Evolutionary conservation across 805 yeast genomes (phyloP).

Genomic region (Candida coleopterorum): DNA sequence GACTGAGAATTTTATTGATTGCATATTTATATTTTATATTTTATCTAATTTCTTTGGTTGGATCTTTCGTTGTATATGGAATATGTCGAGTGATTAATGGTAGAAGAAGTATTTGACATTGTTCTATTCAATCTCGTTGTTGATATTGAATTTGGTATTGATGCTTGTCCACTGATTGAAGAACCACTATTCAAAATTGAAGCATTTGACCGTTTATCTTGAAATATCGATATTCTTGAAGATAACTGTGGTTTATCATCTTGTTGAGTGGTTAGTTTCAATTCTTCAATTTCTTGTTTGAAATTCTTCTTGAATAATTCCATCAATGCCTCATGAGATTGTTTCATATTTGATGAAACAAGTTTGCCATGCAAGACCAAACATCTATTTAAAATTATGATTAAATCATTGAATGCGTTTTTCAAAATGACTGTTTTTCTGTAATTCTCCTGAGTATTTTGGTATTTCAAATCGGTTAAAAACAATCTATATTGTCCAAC

Average conservation of each 20-base stretch:
- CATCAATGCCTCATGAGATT: constrained; percentile 64
- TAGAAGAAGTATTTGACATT: constrained; percentile 1
- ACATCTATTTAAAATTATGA: constrained; percentile 60
- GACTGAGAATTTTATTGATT: too few species aligned
- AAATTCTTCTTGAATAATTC: constrained; percentile 65
- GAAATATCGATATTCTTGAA: constrained; percentile 5
- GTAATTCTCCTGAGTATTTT: constrained; percentile 27
- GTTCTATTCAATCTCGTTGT: constrained; percentile 2
- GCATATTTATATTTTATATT: too few species aligned
- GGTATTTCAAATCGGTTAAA: constrained; percentile 39
- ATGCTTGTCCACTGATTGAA: neutral
- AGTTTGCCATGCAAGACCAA: constrained; percentile 64
- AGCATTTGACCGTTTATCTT: constrained; percentile 5
- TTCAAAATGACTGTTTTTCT: constrained; percentile 32
- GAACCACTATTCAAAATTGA: neutral
- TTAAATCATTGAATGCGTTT: constrained; percentile 62
- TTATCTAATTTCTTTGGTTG: too few species aligned
- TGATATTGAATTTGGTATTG: constrained; percentile 1
- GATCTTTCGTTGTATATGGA: too few species aligned
- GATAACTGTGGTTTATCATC: constrained; percentile 13
- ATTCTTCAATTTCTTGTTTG: constrained; percentile 50
- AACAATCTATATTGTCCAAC: constrained; percentile 77
- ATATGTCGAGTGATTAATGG: neutral
- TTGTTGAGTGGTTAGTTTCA: constrained; percentile 27
- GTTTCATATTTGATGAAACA: constrained; percentile 50